Conservation (phyloP, 1,284 basidiomycete genomes). For the Heimioporus retisporus region DNA sequence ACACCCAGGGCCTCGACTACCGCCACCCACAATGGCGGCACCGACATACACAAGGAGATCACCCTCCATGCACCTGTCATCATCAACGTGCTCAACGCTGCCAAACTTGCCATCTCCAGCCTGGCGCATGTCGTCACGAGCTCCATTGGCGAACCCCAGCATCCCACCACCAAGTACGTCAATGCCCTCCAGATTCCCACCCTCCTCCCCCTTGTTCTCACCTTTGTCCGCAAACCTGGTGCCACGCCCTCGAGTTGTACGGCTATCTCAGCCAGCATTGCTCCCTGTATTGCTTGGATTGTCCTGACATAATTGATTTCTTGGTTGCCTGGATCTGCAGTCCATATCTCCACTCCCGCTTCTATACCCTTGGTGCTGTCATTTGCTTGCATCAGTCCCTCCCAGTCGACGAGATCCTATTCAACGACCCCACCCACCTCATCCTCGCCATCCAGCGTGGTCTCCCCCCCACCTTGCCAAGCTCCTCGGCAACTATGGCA, state of each 20-base stretch:
- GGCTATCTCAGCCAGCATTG: constrained; percentile 55
- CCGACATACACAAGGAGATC: constrained; percentile 59
- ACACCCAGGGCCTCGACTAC: constrained; percentile 65
- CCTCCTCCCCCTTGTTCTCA: constrained; percentile 55
- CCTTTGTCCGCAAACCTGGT: constrained; percentile 56
- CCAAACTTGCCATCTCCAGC: constrained; percentile 62
- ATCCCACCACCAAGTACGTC: constrained; percentile 46
- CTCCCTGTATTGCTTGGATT: constrained; percentile 53
- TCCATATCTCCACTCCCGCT: constrained; percentile 61
- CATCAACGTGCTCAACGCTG: constrained; percentile 55
- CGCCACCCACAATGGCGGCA: constrained; percentile 71
- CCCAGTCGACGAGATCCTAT: constrained; percentile 54
- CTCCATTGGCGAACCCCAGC: constrained; percentile 54
- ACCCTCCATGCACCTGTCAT: constrained; percentile 55
- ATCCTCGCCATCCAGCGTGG: constrained; percentile 50
- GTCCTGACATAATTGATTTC: constrained; percentile 56
- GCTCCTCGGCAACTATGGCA: constrained; percentile 60
- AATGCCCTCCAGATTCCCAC: constrained; percentile 56
- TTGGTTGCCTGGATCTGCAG: constrained; percentile 65
- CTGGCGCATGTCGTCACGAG: constrained; percentile 63
- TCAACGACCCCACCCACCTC: constrained; percentile 56
- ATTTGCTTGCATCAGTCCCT: constrained; percentile 56
- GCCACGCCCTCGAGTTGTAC: constrained; percentile 60
- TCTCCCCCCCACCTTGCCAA: constrained; percentile 60
- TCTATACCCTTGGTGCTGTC: constrained; percentile 60